These are phyloP conservation scores for Trichoderma afroharzianum DNA, from an alignment of 2,329 filamentous ascomycete species.

Conservation along the genomic window DNA sequence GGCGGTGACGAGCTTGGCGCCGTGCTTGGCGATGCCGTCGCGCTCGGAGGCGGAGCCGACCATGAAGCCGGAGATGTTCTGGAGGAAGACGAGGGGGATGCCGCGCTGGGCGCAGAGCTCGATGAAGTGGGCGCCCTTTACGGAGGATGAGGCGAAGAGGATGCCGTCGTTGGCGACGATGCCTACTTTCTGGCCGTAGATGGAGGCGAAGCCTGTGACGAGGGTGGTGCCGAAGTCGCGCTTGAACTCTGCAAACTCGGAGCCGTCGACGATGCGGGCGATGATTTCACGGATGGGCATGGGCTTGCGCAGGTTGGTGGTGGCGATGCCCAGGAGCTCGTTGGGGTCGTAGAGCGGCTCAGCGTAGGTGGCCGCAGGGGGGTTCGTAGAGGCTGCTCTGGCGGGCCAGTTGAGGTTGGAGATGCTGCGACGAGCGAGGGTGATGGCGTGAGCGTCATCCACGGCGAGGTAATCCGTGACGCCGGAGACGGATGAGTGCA, in stretches of 20 bases:
- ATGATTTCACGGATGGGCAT: constrained; percentile 88
- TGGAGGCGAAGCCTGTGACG: constrained; percentile 85
- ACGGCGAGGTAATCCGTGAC: constrained; percentile 95
- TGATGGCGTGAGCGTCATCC: constrained; percentile 86
- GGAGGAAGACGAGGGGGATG: constrained; percentile 86
- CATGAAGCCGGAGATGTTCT: constrained; percentile 99
- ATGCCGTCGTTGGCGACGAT: constrained; percentile 97
- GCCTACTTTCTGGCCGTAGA: constrained; percentile 86
- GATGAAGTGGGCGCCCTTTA: constrained; percentile 96
- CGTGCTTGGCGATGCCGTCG: constrained; percentile 95
- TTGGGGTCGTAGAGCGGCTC: constrained; percentile 77
- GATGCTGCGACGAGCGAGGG: constrained; percentile 78
- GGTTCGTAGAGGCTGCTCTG: constrained; percentile 36
- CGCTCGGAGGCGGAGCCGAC: constrained; percentile 88
- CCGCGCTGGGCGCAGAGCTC: constrained; percentile 88
- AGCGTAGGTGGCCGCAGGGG: constrained; percentile 47
- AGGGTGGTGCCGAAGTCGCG: constrained; percentile 83
- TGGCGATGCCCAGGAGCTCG: constrained; percentile 84
- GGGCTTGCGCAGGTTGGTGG: constrained; percentile 81
- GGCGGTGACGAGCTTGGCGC: constrained; percentile 92
- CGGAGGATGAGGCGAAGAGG: constrained; percentile 79
- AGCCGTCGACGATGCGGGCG: constrained; percentile 86
- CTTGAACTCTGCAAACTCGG: constrained; percentile 91
- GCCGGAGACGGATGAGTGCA: constrained; percentile 87
- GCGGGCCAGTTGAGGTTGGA: constrained; percentile 85